phyloP scores from a whole-genome alignment of 2,329 filamentous ascomycete species.

The Calonectria ilicicola region DNA sequence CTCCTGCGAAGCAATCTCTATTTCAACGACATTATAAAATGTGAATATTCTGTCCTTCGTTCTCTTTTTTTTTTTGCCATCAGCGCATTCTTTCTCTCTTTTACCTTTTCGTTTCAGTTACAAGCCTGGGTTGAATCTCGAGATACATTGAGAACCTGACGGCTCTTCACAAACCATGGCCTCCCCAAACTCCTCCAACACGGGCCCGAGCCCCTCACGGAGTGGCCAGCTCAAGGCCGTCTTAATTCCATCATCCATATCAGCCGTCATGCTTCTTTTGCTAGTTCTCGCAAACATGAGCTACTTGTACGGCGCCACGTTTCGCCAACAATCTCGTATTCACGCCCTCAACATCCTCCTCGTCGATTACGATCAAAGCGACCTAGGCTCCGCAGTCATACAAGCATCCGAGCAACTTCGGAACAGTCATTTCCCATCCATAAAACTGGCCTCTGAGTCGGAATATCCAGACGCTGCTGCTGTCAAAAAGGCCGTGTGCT shows the following conservation, averaged over 20 bases:
- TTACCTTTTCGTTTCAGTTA: not conserved
- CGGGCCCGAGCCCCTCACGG: not conserved
- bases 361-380: conserved; percentile 9
- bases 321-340: not conserved
- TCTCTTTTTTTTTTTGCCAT: not conserved
- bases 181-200: not conserved
- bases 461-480: not conserved
- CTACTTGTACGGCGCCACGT: conserved; percentile 7
- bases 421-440: not conserved
- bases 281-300: not conserved
- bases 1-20: not conserved
- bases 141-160: not conserved
- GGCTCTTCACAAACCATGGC: not conserved
- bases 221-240: not conserved
- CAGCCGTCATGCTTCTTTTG: not conserved
- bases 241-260: not conserved
- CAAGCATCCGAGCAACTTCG: not conserved
- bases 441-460: not conserved
- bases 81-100: too few species aligned
- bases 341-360: conserved; percentile 14
- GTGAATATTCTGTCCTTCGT: not conserved
- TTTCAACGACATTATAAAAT: not conserved
- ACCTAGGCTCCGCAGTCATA: not conserved
- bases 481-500: conserved; percentile 7
- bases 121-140: not conserved